Conservation (phyloP, 257 asterid species). For the Nicotiana noctiflora region DNA sequence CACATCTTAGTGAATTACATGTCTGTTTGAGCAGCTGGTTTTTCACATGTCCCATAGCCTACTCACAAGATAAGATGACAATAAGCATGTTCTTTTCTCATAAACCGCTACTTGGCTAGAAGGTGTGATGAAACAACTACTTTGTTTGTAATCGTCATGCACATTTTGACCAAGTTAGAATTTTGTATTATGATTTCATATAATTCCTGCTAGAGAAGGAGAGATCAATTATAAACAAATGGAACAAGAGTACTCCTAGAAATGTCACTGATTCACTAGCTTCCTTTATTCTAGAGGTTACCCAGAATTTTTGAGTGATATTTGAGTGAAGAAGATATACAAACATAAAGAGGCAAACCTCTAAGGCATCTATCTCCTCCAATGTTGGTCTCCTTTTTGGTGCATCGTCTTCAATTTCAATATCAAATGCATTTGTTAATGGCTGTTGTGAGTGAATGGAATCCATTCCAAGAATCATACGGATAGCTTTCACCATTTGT, state of each 20-base stretch:
- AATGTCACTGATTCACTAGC: not conserved
- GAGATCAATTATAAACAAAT: not conserved
- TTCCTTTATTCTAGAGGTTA: not conserved
- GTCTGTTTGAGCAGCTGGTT: not conserved
- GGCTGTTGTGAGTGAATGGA: conserved; percentile 45
- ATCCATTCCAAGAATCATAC: conserved; percentile 82
- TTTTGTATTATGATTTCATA: not conserved
- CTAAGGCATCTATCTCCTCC: conserved; percentile 98
- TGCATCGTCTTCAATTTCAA: conserved; percentile 80
- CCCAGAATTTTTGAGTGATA: not conserved
- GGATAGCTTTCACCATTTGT: conserved; percentile 89
- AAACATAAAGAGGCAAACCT: conserved; percentile 35
- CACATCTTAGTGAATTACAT: not conserved
- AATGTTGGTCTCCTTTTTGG: conserved; percentile 79
- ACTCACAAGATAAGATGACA: not conserved
- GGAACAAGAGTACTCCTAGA: not conserved
- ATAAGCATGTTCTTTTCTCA: not conserved
- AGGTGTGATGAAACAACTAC: not conserved
- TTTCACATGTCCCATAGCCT: not conserved
- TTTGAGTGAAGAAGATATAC: not conserved
- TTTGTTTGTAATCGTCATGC: not conserved
- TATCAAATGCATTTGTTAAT: conserved; percentile 34
- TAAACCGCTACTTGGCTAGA: not conserved
- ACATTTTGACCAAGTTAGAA: not conserved
- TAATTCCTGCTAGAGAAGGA: not conserved